phyloP scores from a whole-genome alignment of 2,329 filamentous ascomycete genomes.

The Rutstroemia sp. region DNA sequence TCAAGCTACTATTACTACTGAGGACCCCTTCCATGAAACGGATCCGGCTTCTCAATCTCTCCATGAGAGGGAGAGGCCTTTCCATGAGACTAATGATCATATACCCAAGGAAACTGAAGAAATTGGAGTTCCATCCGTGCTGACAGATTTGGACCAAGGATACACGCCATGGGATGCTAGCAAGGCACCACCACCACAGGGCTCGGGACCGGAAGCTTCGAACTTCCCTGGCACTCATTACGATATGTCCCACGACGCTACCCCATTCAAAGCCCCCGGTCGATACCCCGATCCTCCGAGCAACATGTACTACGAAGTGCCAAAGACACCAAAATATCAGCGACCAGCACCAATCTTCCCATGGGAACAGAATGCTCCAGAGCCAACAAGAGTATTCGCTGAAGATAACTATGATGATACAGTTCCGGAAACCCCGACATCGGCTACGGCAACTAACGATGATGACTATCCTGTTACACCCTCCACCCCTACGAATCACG shows the following conservation, averaged over 20 bases:
- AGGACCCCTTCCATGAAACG: not conserved
- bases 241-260: conserved; percentile 69
- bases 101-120: conserved; percentile 21
- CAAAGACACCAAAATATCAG: conserved; percentile 52
- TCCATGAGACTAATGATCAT: conserved; percentile 20
- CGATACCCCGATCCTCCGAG: conserved; percentile 77
- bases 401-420: conserved; percentile 38
- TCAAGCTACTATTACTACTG: conserved; percentile 12
- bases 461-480: conserved; percentile 38
- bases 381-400: conserved; percentile 57
- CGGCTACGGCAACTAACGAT: conserved; percentile 33
- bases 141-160: conserved; percentile 17
- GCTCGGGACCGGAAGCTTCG: conserved; percentile 76
- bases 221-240: conserved; percentile 77
- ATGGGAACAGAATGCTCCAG: conserved; percentile 69
- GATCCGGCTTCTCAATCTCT: conserved; percentile 9
- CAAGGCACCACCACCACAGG: conserved; percentile 47
- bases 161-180: conserved; percentile 36
- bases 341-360: conserved; percentile 72
- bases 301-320: conserved; percentile 84
- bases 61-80: conserved; percentile 15
- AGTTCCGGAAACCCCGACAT: conserved; percentile 14
- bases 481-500: conserved; percentile 40
- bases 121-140: conserved; percentile 25
- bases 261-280: conserved; percentile 69